phyloP scores from a whole-genome alignment of 305 asterid genomes.

The Stenogyne calaminthoides region DNA sequence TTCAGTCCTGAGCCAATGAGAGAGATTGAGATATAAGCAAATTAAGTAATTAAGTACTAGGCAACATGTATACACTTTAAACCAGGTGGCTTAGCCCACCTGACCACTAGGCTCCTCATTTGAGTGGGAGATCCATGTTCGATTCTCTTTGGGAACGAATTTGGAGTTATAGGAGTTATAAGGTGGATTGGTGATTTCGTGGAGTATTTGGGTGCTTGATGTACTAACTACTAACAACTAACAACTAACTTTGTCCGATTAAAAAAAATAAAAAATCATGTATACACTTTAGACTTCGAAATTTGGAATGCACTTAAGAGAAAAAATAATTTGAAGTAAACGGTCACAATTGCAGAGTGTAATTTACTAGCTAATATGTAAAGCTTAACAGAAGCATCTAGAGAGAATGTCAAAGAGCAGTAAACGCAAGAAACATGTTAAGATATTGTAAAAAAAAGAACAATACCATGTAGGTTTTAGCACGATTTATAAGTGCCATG shows the following conservation, averaged over 20 bases:
- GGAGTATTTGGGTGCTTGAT: no score
- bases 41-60: background rate
- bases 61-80: no score
- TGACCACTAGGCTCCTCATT: no score
- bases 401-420: background rate
- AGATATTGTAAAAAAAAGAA: constrained; percentile 17
- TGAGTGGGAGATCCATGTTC: no score
- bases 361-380: constrained; percentile 3
- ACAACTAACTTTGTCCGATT: no score
- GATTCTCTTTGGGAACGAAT: no score
- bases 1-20: constrained; percentile 68
- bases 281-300: background rate
- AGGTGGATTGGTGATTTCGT: no score
- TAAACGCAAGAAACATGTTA: background rate
- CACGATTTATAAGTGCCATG: constrained; percentile 80
- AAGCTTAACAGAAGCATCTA: background rate
- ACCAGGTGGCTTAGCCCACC: no score
- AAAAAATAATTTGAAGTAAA: background rate
- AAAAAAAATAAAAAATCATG: no score
- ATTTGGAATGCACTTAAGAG: constrained; percentile 1
- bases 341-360: background rate
- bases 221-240: no score
- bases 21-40: background rate
- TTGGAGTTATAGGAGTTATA: no score
- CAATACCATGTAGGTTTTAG: constrained; percentile 90